phyloP scores from a whole-genome alignment of 2,329 filamentous ascomycete species.

The Diplodia seriata region DNA sequence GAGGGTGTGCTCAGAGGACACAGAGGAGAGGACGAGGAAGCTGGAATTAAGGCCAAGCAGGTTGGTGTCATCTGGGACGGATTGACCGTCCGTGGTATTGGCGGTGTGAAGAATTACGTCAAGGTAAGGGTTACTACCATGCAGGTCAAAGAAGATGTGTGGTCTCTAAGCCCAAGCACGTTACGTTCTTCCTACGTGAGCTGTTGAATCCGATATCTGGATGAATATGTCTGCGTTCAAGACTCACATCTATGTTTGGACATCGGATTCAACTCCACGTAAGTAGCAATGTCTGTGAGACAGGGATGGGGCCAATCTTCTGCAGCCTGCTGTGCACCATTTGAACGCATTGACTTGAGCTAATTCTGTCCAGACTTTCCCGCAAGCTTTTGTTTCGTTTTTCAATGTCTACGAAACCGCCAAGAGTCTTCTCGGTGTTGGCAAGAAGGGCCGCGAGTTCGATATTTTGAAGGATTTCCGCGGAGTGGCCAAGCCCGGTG shows the following conservation, averaged over 20 bases:
- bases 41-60: conserved; percentile 81
- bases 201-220: no score
- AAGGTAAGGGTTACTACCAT: conserved; percentile 41
- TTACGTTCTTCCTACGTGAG: no score
- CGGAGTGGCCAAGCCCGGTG: conserved; percentile 68
- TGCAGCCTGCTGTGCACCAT: no score
- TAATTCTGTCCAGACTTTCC: conserved; percentile 65
- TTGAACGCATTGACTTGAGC: not conserved
- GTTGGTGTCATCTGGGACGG: conserved; percentile 76
- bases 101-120: conserved; percentile 74
- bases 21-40: conserved; percentile 72
- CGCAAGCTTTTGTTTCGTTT: conserved; percentile 76
- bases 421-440: conserved; percentile 67
- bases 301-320: no score
- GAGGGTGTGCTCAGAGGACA: conserved; percentile 76
- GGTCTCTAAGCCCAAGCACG: no score
- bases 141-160: no score
- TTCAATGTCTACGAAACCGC: conserved; percentile 75
- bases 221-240: no score
- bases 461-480: conserved; percentile 76
- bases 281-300: no score
- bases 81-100: conserved; percentile 76
- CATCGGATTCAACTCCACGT: no score
- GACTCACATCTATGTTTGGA: no score
- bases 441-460: conserved; percentile 72